Conservation (phyloP, 23 red algal species). For the Pyropia yezoensis region DNA sequence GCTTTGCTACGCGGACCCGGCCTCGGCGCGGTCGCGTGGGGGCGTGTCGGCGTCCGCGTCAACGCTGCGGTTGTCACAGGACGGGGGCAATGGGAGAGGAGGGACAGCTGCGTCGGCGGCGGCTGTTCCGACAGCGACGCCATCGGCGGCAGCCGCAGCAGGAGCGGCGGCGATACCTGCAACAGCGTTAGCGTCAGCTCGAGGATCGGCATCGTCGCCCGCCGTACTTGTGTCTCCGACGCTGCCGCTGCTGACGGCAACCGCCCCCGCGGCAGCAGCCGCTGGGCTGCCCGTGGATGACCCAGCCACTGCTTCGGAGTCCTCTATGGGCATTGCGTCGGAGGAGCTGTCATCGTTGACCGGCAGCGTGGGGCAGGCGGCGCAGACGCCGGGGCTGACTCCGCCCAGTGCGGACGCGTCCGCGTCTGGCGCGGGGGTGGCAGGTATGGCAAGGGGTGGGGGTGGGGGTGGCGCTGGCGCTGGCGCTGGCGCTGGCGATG, state of each 20-base stretch:
- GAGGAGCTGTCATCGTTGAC: background rate
- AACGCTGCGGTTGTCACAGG: too few relatives aligned
- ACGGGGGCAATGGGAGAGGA: too few relatives aligned
- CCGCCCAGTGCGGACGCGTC: background rate
- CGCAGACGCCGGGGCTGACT: background rate
- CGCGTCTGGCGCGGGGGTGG: background rate
- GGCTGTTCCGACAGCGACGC: too few relatives aligned
- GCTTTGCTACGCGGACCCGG: too few relatives aligned
- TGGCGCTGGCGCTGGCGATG: background rate
- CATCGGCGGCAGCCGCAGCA: too few relatives aligned
- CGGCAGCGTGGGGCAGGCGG: background rate
- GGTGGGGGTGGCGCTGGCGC: background rate
- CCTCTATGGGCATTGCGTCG: background rate
- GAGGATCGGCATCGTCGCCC: background rate
- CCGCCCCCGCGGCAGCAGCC: slow-evolving; percentile 8
- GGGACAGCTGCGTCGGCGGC: too few relatives aligned
- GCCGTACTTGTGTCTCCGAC: slow-evolving; percentile 20
- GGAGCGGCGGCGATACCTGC: too few relatives aligned
- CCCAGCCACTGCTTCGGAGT: background rate
- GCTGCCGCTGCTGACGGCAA: slow-evolving; percentile 28
- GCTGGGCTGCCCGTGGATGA: slow-evolving; percentile 7
- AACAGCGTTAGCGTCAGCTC: background rate
- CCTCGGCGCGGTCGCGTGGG: too few relatives aligned
- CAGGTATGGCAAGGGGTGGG: background rate
- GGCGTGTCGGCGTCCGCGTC: too few relatives aligned